Evolutionary conservation across 495 filamentous ascomycete species (phyloP), one percentile per base, ranked within the genome.

Genomic region (Pyrenopolyporus hunteri): DNA sequence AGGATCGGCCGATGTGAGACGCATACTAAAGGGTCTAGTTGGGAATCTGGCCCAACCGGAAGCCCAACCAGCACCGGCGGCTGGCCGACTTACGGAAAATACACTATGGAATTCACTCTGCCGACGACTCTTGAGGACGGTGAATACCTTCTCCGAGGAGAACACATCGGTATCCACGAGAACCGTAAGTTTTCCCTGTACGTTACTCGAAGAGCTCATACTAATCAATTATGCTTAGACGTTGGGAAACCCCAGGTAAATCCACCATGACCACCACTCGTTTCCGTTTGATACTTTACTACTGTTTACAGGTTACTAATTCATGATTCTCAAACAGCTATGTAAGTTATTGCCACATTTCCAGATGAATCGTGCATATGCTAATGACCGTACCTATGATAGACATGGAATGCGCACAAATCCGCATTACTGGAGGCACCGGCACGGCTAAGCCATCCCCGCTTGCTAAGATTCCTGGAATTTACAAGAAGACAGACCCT

Each of bases 121-220:
- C 82, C 83, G 2, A 67, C 50, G 33, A 70, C 68, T 47, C 73
- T 76, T 6, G 77, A 79, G 11, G 69, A 70, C 4, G 83, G 83
- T 40, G 78, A 85, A 59, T 86, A 85, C 63, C 77, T 86, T 33
- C 68, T 85, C 49, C 76, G 83, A 7, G 73, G 78, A 29, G 82
- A 85, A 63, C 81, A 83, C 53, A 80, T 85, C 49, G 83, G 75
- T n/a, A 69, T 83, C 52, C 81, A 83, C 63, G 73, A 75, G 64
- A 68, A 67, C 36, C 68, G 69, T 63, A 50, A 55, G 49, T 53
- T n/a, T 44, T n/a, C 20, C 43, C 23, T 43, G 23, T 48, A 29
- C 4, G 4, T 31, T 2, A 33, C 13, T 35, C 7, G 7, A 45
- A 36, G 29, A 59, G 5, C 42, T 4, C 33, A 53, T 11, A 49